phyloP scores from a whole-genome alignment of 2,329 filamentous ascomycete genomes.

The Cladophialophora immunda region DNA sequence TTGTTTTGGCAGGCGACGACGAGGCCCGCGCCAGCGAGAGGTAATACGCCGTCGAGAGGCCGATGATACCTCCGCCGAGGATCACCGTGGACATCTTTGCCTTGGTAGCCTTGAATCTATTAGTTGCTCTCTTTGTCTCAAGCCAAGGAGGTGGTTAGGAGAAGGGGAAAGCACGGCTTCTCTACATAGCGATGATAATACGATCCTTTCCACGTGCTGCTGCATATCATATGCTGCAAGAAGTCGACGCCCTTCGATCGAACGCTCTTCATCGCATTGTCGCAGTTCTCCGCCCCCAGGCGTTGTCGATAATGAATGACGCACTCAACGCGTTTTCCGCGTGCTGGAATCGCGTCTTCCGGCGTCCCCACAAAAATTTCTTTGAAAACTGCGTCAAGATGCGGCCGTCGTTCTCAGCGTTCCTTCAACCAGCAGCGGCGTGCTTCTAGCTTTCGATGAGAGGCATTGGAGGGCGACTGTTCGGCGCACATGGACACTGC shows the following conservation, averaged over 20 bases:
- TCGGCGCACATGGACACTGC: conserved; percentile 8
- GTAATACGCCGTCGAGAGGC: conserved; percentile 76
- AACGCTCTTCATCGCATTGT: too few relatives aligned
- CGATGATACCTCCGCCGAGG: conserved; percentile 75
- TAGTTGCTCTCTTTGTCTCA: neutral
- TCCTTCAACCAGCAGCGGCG: neutral
- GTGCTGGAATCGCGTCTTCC: too few relatives aligned
- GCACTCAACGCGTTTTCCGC: too few relatives aligned
- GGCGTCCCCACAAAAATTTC: too few relatives aligned
- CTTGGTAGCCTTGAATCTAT: neutral
- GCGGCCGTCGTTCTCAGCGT: neutral
- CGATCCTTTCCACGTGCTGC: too few relatives aligned
- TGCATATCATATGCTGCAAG: too few relatives aligned
- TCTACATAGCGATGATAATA: too few relatives aligned
- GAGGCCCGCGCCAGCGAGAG: conserved; percentile 59
- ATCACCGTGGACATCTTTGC: conserved; percentile 65
- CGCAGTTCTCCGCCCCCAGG: too few relatives aligned
- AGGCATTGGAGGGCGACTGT: conserved; percentile 8
- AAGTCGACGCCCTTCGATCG: too few relatives aligned
- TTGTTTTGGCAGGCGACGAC: conserved; percentile 53
- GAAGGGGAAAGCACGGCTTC: neutral
- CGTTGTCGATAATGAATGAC: too few relatives aligned
- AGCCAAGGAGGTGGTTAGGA: neutral
- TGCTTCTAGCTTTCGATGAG: conserved; percentile 12
- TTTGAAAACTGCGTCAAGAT: too few relatives aligned